phyloP scores from a whole-genome alignment of 306 rosid genomes.

The Amphicarpaea edgeworthii region DNA sequence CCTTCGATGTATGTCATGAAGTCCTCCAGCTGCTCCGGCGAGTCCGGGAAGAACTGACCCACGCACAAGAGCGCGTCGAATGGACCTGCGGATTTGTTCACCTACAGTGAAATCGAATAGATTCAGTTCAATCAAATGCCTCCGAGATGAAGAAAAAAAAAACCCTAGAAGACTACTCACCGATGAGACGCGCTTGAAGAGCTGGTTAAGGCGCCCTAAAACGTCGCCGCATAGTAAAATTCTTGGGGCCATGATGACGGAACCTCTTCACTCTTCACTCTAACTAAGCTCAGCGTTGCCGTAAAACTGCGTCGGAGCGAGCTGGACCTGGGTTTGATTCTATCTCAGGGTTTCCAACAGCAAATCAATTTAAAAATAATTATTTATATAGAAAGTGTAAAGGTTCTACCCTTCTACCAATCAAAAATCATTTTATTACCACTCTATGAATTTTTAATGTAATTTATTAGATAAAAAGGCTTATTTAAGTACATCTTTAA shows the following conservation, averaged over 20 bases:
- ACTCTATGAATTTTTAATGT: too few species aligned
- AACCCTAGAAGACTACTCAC: constrained; percentile 54
- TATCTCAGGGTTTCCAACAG: too few species aligned
- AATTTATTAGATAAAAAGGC: too few species aligned
- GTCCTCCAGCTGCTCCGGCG: constrained; percentile 70
- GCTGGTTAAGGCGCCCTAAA: constrained; percentile 79
- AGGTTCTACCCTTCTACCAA: too few species aligned
- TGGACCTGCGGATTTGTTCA: constrained; percentile 96
- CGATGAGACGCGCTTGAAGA: constrained; percentile 88
- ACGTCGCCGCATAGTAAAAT: constrained; percentile 93
- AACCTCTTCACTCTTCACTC: background rate
- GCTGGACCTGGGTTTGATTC: too few species aligned
- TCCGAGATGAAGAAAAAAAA: background rate
- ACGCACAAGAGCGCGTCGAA: constrained; percentile 91
- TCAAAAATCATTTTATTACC: too few species aligned
- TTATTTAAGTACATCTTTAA: too few species aligned
- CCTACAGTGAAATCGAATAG: constrained; percentile 56
- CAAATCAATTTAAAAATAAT: too few species aligned
- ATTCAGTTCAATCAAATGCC: background rate
- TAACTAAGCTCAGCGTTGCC: background rate
- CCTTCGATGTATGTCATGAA: constrained; percentile 70
- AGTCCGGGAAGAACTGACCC: constrained; percentile 94
- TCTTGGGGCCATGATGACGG: constrained; percentile 75
- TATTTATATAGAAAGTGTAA: too few species aligned
- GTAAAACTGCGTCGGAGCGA: too few species aligned